Base-by-base conservation (phyloP, 345 rosid genomes). In the Barbarea vulgaris region DNA sequence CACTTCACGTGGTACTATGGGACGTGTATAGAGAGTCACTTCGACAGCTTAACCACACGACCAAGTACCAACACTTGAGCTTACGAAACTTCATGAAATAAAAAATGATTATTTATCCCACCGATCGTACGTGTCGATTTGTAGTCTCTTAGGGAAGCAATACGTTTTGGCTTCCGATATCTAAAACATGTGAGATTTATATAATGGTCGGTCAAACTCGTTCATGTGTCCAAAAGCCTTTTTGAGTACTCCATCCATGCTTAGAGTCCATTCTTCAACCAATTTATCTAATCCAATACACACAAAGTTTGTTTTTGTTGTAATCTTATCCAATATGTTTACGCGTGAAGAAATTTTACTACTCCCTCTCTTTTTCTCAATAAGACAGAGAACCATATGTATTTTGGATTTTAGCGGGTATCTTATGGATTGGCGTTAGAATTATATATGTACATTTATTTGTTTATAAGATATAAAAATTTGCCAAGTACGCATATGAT, bases 21-120 rank as follows among this genome's bases (percentile, higher is more conserved):
- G 2, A 46, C 58, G 58, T 56, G 72, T 65, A 17, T 17, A 36
- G 50, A 33, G 13, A 17, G 58, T 33, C 21, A 4, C 50, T 74
- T 7, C 28, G 50, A 66, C 59, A 59, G 59, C 60, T 74, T 66
- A 25, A 36, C 18, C 24, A 25, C n/a, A 13, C 0, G 42, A 66
- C 66, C 31, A n/a, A n/a, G n/a, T n/a, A n/a, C n/a, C n/a, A 66
- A 47, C 72, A 66, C 60, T 66, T 74, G 59, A 36, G 37, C 7
- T 54, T 64, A 7, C 10, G 28, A 64, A 9, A 30, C 34, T n/a
- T 51, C 7, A 1, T 59, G 14, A 25, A 50, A 33, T 2, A 19
- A 15, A 21, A 3, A 7, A n/a, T n/a, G 3, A 9, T 5, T 4
- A 19, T 39, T 1, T 15, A 34, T 28, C 28, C 42, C 60, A 39